These are phyloP conservation scores for Trametes pubescens DNA, from an alignment of 1,284 basidiomycete species.

Conservation along the genomic window DNA sequence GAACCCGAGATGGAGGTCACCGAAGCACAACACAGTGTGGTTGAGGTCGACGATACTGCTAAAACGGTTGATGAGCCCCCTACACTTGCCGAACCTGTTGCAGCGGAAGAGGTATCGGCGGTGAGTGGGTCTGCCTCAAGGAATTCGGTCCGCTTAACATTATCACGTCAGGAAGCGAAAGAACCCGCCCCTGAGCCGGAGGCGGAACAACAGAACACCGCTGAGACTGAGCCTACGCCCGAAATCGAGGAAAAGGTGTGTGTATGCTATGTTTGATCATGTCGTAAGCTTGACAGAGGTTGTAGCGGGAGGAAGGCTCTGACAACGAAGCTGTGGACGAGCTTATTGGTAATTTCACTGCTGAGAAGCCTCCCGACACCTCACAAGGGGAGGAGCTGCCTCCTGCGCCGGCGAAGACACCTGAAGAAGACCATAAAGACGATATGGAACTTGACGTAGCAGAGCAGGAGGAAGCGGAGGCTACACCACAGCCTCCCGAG, in stretches of 20 bases:
- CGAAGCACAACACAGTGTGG: not conserved
- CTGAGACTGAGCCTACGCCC: not conserved
- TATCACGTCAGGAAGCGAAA: constrained; percentile 2
- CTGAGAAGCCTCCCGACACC: constrained; percentile 18
- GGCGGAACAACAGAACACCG: not conserved
- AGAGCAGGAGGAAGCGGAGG: constrained; percentile 29
- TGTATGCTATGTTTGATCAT: not conserved
- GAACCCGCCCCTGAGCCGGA: constrained; percentile 1
- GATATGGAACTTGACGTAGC: constrained; percentile 29
- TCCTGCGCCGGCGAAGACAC: constrained; percentile 11
- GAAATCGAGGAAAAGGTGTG: constrained; percentile 26
- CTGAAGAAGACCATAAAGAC: constrained; percentile 9
- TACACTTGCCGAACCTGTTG: not conserved
- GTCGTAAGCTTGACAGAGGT: not conserved
- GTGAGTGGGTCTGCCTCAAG: not conserved
- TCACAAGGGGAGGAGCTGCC: constrained; percentile 32
- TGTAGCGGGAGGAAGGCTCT: constrained; percentile 26
- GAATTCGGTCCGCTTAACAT: not conserved
- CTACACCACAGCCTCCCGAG: constrained; percentile 17
- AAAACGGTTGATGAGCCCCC: constrained; percentile 1
- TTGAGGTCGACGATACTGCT: not conserved
- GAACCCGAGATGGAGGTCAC: constrained; percentile 1
- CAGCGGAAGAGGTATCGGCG: not conserved
- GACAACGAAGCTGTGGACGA: constrained; percentile 33
- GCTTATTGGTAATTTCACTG: constrained; percentile 27